Evolutionary conservation across 192 early-diverging fungal species (phyloP), one percentile per base, ranked within the genome.

Genomic region (Kappamyces sp.): DNA sequence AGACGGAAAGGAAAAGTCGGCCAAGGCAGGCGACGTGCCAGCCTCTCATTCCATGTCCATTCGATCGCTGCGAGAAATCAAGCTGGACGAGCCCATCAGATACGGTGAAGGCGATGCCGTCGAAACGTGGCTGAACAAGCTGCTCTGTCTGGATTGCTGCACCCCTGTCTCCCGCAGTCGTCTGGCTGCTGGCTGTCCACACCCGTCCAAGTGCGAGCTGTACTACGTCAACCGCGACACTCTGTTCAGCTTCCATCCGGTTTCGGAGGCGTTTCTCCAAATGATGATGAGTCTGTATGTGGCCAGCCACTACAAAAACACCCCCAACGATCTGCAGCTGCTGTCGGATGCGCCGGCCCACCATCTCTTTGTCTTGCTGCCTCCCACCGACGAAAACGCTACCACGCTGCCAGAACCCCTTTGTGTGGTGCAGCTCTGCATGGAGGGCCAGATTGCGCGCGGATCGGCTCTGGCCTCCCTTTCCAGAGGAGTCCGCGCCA

Each of bases 221-320:
- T 97, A 87, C 75, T 94, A 90, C 69, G 90, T 99, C 51, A 94
- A 92, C 73, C 87, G 96, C 55, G 96, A 99, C 70, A 93, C 96
- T 35, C 80, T 99, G 49, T 99, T 99, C 78, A 96, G 93, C 39
- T 96, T 89, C 72, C 96, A 99, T 68, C 92, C 94, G 5, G 94
- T 94, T 4, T 88, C 86, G 8, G 96, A 99, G 68, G 85, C 88
- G 1, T 99, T 99, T 70, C 71, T 99, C 75, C 96, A 97, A 73
- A 87, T 87, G 47, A 97, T 99, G 86, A 94, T 99, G 91, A 81
- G 86, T 2, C 71, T 99, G 37, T 99, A 97, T 61, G 94, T 97
- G 34, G 91, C 96, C 23, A 92, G 90, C 71, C 96, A 99, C 72
- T 99, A 99, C 86, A 99, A 99, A 73, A 99, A 99, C 75, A 89